Conservation (phyloP, 2,329 filamentous ascomycete genomes). For the Emericellopsis cladophorae region DNA sequence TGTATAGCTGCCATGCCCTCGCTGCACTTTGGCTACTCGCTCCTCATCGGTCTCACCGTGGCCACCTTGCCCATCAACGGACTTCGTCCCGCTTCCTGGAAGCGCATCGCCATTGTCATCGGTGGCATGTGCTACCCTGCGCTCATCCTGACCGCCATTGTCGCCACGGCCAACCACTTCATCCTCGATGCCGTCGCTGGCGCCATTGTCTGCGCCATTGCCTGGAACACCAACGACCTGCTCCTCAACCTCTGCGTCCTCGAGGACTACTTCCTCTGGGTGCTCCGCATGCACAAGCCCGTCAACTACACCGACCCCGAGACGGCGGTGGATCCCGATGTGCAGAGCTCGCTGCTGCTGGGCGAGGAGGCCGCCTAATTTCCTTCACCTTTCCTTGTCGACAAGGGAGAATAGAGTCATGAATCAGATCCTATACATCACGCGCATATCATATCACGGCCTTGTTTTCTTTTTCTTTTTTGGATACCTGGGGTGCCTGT, state of each 20-base stretch:
- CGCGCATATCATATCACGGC: no score
- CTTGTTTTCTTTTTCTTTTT: no score
- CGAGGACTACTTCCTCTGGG: conserved; percentile 56
- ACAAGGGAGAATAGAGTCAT: no score
- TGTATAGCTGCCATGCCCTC: conserved; percentile 58
- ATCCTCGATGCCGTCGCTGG: conserved; percentile 60
- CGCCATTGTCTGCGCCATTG: conserved; percentile 48
- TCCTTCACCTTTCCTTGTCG: no score
- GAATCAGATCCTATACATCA: no score
- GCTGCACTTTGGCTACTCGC: conserved; percentile 63
- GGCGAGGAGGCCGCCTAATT: not conserved
- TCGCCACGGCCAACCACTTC: conserved; percentile 63
- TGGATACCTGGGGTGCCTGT: no score
- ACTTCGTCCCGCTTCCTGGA: conserved; percentile 35
- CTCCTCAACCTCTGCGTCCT: conserved; percentile 51
- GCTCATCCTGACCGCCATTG: conserved; percentile 53
- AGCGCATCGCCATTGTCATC: conserved; percentile 28
- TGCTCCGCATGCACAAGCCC: conserved; percentile 54
- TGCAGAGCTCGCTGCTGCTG: conserved; percentile 8
- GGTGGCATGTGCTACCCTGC: conserved; percentile 51
- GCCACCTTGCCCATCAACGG: conserved; percentile 49
- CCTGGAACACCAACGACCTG: conserved; percentile 42
- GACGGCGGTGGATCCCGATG: conserved; percentile 19
- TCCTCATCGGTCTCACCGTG: conserved; percentile 59
- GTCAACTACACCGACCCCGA: conserved; percentile 24